phyloP scores from a whole-genome alignment of 176 grass and related monocot species.

The Tillandsia leiboldiana region DNA sequence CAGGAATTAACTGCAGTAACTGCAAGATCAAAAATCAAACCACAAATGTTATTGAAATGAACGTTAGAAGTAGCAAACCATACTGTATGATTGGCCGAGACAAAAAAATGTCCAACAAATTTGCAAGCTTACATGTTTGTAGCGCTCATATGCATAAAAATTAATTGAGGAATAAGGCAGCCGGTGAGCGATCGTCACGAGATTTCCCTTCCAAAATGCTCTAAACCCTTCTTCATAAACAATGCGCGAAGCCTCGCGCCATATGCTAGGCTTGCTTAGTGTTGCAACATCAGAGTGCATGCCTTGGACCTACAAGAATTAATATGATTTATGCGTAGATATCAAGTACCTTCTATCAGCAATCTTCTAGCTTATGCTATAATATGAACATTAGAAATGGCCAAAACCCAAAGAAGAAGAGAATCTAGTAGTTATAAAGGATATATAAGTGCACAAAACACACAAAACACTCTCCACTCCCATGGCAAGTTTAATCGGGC shows the following conservation, averaged over 20 bases:
- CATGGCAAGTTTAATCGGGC: too few relatives aligned
- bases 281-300: slow-evolving; percentile 81
- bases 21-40: slow-evolving; percentile 27
- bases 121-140: slow-evolving; percentile 49
- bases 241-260: slow-evolving; percentile 75
- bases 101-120: background rate
- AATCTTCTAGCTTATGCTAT: background rate
- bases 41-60: background rate
- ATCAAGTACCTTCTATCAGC: background rate
- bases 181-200: slow-evolving; percentile 87
- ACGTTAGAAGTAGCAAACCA: background rate
- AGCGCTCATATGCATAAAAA: slow-evolving; percentile 82
- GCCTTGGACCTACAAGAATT: slow-evolving; percentile 65
- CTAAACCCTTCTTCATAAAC: slow-evolving; percentile 75
- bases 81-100: background rate
- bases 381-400: background rate
- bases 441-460: too few relatives aligned
- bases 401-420: background rate
- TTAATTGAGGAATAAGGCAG: slow-evolving; percentile 88
- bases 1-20: slow-evolving; percentile 66
- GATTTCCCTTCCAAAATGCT: slow-evolving; percentile 97
- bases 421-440: background rate
- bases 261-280: slow-evolving; percentile 54
- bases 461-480: too few relatives aligned
- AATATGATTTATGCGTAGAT: background rate